These are phyloP conservation scores for Candida tropicalis DNA, from an alignment of 1,139 yeast species.

Conservation along the genomic window DNA sequence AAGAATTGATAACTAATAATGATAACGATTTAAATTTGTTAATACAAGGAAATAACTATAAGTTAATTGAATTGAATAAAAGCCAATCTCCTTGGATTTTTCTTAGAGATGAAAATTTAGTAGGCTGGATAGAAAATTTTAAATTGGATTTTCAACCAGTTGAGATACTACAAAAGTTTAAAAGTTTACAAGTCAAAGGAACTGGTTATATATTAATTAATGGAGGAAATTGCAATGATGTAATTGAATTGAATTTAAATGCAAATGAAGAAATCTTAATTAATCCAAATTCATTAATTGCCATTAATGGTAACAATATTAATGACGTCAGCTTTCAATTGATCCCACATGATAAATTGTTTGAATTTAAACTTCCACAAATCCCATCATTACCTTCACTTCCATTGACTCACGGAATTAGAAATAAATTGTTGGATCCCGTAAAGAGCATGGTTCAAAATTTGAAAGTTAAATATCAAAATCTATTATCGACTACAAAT, in stretches of 20 bases:
- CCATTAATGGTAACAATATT: constrained; percentile 20
- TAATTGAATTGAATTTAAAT: constrained; percentile 32
- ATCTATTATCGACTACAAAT: not conserved
- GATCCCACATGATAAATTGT: constrained; percentile 2
- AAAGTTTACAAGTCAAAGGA: constrained; percentile 31
- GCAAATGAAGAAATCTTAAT: constrained; percentile 36
- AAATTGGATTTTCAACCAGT: constrained; percentile 23
- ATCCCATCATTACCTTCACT: constrained; percentile 8
- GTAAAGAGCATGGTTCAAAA: not conserved
- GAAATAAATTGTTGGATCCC: constrained; percentile 7
- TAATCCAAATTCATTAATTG: constrained; percentile 39
- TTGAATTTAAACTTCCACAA: not conserved
- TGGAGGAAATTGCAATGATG: constrained; percentile 34
- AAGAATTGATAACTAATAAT: constrained; percentile 25
- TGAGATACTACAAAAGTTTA: constrained; percentile 20
- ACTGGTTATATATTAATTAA: constrained; percentile 41
- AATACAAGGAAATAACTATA: constrained; percentile 32
- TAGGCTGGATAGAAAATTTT: constrained; percentile 43
- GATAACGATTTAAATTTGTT: constrained; percentile 28
- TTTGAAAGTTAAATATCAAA: not conserved
- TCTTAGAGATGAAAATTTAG: constrained; percentile 30
- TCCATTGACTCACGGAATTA: constrained; percentile 12
- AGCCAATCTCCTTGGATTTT: constrained; percentile 33
- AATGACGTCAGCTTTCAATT: not conserved
- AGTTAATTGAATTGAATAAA: constrained; percentile 24